Percentiles rank a stretch among this genome's conserved stretches.
Conservation (phyloP, 768 basidiomycete genomes). For the Suillus lakei region DNA sequence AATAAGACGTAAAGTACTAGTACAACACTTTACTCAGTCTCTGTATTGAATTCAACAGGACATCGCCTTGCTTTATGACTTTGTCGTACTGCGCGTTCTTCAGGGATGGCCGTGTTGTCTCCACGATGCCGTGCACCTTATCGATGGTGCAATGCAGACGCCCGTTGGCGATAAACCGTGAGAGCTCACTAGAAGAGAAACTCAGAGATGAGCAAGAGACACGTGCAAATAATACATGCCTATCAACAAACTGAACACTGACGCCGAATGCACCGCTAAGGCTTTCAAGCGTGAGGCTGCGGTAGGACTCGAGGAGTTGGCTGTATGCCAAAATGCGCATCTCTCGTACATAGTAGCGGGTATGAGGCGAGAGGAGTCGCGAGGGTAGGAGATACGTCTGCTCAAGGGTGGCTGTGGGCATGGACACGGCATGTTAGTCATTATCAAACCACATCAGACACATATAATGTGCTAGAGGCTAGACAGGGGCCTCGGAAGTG, state of each 20-base stretch:
- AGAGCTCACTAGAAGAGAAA: constrained; percentile 72
- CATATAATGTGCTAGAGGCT: constrained; percentile 2
- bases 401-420: constrained; percentile 77
- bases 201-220: constrained; percentile 2
- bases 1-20: constrained; percentile 26
- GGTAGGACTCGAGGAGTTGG: constrained; percentile 91
- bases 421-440: constrained; percentile 5
- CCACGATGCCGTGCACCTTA: constrained; percentile 92
- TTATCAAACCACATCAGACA: constrained; percentile 15
- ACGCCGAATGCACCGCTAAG: constrained; percentile 90
- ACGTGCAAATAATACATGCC: constrained; percentile 47
- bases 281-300: constrained; percentile 86
- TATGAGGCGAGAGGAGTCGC: constrained; percentile 82
- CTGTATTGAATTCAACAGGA: constrained; percentile 86
- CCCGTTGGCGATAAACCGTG: constrained; percentile 87
- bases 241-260: constrained; percentile 84
- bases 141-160: constrained; percentile 90
- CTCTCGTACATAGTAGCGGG: constrained; percentile 90
- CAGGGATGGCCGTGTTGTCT: constrained; percentile 78
- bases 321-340: constrained; percentile 94
- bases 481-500: constrained; percentile 6
- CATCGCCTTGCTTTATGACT: constrained; percentile 92
- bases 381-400: constrained; percentile 87
- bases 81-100: constrained; percentile 92
- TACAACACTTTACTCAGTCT: constrained; percentile 88